A percentile compares a stretch with the other conserved stretches of the same genome.
These are phyloP conservation scores for Colletotrichum euphorbiae DNA, from an alignment of 2,329 filamentous ascomycete species.

Conservation along the genomic window DNA sequence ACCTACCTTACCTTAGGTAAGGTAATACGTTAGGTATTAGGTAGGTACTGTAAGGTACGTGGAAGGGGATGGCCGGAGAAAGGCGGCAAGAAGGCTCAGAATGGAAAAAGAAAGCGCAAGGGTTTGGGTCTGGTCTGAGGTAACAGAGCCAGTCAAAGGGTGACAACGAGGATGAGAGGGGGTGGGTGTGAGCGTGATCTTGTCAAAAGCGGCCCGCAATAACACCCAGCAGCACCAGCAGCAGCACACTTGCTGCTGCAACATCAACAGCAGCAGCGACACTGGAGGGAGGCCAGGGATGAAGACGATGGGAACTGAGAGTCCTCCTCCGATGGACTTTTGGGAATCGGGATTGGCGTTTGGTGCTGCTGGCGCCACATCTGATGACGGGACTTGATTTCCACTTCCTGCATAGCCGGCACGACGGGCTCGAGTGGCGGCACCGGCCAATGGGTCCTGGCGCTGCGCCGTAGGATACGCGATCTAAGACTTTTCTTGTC, in stretches of 20 bases:
- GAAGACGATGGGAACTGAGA: too few species aligned
- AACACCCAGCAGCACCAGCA: background rate
- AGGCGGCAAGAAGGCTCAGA: background rate
- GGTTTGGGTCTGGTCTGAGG: constrained; percentile 4
- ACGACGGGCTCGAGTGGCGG: constrained; percentile 13
- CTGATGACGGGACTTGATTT: constrained; percentile 36
- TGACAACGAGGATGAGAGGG: background rate
- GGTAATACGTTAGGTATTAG: background rate
- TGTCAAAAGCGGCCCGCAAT: too few species aligned
- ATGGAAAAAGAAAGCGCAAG: constrained; percentile 9
- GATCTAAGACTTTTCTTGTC: background rate
- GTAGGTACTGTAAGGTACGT: too few species aligned
- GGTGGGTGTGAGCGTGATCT: constrained; percentile 11
- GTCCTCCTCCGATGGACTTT: constrained; percentile 15
- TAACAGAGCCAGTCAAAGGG: background rate
- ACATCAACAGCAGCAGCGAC: background rate
- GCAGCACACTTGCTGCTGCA: background rate
- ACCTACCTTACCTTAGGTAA: too few species aligned
- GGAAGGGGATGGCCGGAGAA: background rate
- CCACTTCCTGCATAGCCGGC: constrained; percentile 18
- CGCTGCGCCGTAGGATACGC: constrained; percentile 2
- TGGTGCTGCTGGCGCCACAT: constrained; percentile 29
- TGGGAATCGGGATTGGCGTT: constrained; percentile 23
- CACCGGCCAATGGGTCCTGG: constrained; percentile 18
- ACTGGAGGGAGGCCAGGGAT: too few species aligned